phyloP scores from a whole-genome alignment of 2,329 filamentous ascomycete genomes.

The Aspergillus ibericus region DNA sequence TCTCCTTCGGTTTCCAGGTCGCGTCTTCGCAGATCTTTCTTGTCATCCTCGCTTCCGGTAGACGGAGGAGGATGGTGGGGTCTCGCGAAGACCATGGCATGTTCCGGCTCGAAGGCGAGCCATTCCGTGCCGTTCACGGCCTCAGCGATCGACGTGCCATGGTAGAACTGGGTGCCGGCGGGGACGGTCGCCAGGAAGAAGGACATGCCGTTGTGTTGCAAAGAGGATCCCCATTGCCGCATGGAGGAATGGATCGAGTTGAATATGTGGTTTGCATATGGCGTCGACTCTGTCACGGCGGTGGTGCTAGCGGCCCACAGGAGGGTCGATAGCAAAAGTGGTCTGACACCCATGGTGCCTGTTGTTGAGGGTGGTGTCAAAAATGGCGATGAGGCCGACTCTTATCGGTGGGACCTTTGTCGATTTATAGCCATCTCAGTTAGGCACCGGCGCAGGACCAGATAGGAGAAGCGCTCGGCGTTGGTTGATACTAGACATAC shows the following conservation, averaged over 20 bases:
- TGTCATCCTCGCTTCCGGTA: neutral
- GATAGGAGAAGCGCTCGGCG: neutral
- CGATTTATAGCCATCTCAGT: neutral
- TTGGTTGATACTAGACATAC: neutral
- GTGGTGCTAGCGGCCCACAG: neutral
- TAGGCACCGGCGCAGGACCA: neutral
- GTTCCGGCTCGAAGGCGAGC: conserved; percentile 76
- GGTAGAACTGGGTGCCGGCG: conserved; percentile 65
- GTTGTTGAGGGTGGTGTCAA: neutral
- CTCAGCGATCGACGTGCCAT: conserved; percentile 54
- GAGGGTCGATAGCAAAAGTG: neutral
- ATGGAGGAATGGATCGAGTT: conserved; percentile 71
- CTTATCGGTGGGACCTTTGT: neutral
- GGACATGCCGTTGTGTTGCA: conserved; percentile 75
- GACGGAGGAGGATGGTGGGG: conserved; percentile 13
- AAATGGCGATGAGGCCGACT: neutral
- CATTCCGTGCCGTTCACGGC: conserved; percentile 62
- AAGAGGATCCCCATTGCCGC: conserved; percentile 71
- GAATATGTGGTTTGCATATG: conserved; percentile 66
- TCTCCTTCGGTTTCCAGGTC: neutral
- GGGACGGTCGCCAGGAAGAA: conserved; percentile 68
- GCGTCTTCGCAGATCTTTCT: neutral
- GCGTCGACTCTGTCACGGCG: neutral
- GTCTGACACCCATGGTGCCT: neutral
- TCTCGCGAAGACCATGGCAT: conserved; percentile 65